Evolutionary conservation across 2,329 filamentous ascomycete genomes (phyloP).

Genomic region (Curvularia sp.): DNA sequence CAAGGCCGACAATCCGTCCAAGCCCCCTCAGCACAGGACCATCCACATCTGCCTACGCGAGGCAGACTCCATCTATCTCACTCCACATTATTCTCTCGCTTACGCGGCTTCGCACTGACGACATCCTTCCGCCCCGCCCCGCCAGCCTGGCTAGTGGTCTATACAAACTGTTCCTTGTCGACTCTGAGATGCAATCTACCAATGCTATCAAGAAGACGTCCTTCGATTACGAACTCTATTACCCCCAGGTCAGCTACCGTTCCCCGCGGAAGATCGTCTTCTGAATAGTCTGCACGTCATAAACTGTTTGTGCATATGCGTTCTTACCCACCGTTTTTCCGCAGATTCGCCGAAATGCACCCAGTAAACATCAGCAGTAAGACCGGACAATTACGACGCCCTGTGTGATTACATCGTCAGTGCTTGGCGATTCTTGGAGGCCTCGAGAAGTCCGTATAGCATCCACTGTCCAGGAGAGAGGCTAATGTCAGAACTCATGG

Average conservation of each 20-base stretch:
- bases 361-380: not conserved
- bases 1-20: conserved; percentile 5
- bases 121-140: not conserved
- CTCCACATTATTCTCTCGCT: not conserved
- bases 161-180: not conserved
- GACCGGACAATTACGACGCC: not conserved
- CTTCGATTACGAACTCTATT: not conserved
- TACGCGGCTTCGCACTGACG: conserved; percentile 1
- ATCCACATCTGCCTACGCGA: conserved; percentile 1
- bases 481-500: too few relatives aligned
- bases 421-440: not conserved
- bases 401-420: not conserved
- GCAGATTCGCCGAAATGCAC: not conserved
- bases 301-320: not conserved
- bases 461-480: not conserved
- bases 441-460: not conserved
- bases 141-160: not conserved
- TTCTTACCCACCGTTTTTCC: not conserved
- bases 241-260: not conserved
- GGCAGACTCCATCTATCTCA: conserved; percentile 1
- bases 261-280: not conserved
- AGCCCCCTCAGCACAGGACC: conserved; percentile 5
- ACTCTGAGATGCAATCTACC: not conserved
- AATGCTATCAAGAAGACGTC: not conserved
- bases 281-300: not conserved